Base-by-base conservation (phyloP, 2,329 filamentous ascomycete species). In the Shiraia bambusicola region DNA sequence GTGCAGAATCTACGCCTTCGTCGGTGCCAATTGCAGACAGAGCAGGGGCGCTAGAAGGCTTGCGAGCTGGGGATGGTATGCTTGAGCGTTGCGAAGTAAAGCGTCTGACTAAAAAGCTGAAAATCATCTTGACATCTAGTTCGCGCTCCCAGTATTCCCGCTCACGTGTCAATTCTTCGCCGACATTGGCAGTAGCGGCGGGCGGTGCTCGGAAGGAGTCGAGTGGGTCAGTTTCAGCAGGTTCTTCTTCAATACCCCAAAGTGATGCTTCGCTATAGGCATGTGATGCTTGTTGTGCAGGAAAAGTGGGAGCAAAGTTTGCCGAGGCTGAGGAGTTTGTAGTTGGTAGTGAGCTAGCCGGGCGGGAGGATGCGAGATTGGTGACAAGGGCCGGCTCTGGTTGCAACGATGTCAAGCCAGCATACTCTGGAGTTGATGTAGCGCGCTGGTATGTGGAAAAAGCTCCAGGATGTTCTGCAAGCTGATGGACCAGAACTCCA, bases 81-180 rank as follows among this genome's bases (percentile, higher is more conserved):
- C 52, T 65, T 8, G 61, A 52, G n/a, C 64, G 60, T 10, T 61
- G 58, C 3, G 65, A 67, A 2, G 65, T 65, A 45, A 69, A 70
- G 26, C 67, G 66, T 30, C 59, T 60, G 14, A 67, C 55, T 8
- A 70, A 56, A 29, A 69, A 97, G 34, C 84, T 83, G 73, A 97
- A 97, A 25, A 97, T 87, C 66, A 95, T 86, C 63, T 87, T 87
- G 52, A 96, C 81, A 60, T 97, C 91, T 4, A 97, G 78, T 39
- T 95, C 88, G 46, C 86, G 84, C 69, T 97, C 91, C 93, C 93
- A 98, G 62, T 95, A 93, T 26, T 93, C 87, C 15, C 74, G 74
- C 44, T 83, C 80, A 7, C 69, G 69, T 7, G 69, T 65, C 12
- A 71, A 31, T 28, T 69, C 56, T 28, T 67, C 60, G 51, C 62